A percentile compares a stretch with the other conserved stretches of the same genome.
Evolutionary conservation across 192 early-diverging fungal species (phyloP).

Genomic region (Gaertneriomyces semiglobifer): DNA sequence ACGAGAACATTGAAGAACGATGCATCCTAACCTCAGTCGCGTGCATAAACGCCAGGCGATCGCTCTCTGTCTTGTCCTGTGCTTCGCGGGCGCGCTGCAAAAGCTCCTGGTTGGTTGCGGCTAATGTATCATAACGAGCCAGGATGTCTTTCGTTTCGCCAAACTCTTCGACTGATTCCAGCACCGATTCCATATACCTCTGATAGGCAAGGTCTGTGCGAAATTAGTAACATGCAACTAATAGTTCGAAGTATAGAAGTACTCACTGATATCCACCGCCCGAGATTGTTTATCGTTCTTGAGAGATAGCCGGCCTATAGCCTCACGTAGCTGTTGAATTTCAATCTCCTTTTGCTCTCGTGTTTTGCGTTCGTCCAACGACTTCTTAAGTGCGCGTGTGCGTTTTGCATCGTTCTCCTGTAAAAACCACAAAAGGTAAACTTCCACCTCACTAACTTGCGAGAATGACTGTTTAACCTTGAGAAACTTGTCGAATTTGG

Average conservation of each 20-base stretch:
- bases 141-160: constrained; percentile 62
- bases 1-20: background rate
- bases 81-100: constrained; percentile 55
- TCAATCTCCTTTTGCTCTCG: constrained; percentile 54
- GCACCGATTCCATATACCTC: constrained; percentile 51
- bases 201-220: constrained; percentile 51
- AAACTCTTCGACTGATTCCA: constrained; percentile 58
- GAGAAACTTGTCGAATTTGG: constrained; percentile 66
- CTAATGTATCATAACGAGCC: constrained; percentile 58
- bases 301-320: constrained; percentile 21
- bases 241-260: background rate
- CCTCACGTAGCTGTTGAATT: constrained; percentile 43
- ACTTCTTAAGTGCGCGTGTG: constrained; percentile 58
- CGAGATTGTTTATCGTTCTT: constrained; percentile 41
- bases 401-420: constrained; percentile 69
- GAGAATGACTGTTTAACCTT: constrained; percentile 35
- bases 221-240: background rate
- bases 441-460: too few species aligned
- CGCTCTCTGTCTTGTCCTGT: constrained; percentile 53
- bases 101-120: constrained; percentile 58
- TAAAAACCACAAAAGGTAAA: background rate
- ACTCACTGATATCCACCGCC: constrained; percentile 50
- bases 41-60: constrained; percentile 45
- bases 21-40: constrained; percentile 43
- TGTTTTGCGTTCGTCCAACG: constrained; percentile 54